Percentiles rank a stretch among this genome's conserved stretches.
phyloP scores from a whole-genome alignment of 2,329 filamentous ascomycete species.

The Beauveria sp. region DNA sequence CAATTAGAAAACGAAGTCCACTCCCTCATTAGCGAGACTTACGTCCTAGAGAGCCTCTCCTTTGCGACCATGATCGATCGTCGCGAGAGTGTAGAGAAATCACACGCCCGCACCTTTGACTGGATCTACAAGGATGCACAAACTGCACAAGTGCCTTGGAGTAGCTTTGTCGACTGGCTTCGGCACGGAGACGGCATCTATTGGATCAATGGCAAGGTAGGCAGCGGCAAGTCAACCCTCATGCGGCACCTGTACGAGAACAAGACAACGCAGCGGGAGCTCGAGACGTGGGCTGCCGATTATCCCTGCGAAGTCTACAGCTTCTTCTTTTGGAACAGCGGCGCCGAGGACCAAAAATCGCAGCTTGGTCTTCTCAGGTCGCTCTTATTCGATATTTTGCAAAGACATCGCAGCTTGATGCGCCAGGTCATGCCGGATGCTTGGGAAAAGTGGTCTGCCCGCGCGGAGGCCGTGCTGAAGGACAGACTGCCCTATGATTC shows the following conservation, averaged over 20 bases:
- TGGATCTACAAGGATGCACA: conserved; percentile 4
- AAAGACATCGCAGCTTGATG: conserved; percentile 3
- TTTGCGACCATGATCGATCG: neutral
- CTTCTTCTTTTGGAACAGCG: conserved; percentile 29
- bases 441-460: neutral
- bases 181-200: conserved; percentile 16
- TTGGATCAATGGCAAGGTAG: conserved; percentile 30
- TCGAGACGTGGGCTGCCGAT: conserved; percentile 22
- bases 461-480: neutral
- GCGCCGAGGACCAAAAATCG: conserved; percentile 23
- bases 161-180: conserved; percentile 19
- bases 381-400: conserved; percentile 23
- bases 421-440: conserved; percentile 15
- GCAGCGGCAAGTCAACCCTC: conserved; percentile 32
- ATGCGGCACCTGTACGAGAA: conserved; percentile 26
- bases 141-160: neutral
- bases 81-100: conserved; percentile 1
- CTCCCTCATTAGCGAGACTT: neutral
- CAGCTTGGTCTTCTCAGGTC: conserved; percentile 24
- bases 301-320: conserved; percentile 16
- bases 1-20: neutral
- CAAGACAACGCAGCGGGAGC: conserved; percentile 9
- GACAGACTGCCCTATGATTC: neutral
- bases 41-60: neutral
- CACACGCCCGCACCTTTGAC: conserved; percentile 6